Base-by-base conservation (phyloP, 768 basidiomycete species). In the Pholiota microspora region DNA sequence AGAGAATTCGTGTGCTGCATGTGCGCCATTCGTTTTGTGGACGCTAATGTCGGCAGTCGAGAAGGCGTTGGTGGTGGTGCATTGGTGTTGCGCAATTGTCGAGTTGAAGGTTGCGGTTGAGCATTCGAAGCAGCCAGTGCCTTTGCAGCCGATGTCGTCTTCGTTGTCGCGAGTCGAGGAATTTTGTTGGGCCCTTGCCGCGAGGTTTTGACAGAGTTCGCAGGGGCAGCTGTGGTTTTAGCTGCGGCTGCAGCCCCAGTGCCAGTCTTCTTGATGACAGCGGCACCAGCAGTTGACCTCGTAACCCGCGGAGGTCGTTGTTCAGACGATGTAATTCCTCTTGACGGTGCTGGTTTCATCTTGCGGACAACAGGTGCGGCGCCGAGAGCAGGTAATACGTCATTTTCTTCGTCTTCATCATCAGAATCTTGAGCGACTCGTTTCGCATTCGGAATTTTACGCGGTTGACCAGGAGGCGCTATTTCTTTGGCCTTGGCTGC, bases 371-470 rank as follows among this genome's bases (percentile, higher is more conserved):
- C 72, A 2, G 83, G 82, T 7, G 76, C 80, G 18, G 74, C 67
- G 29, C 77, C 80, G 15, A 91, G 73, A 6, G 84, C 79, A 28
- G 88, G 89, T 7, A 90, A 73, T 2, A 82, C 76, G 61, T 89
- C 86, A 36, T 80, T 78, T 21, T 73, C 76, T 57, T 82, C 85
- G 34, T 80, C 84, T 38, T 89, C 87, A 47, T 84, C 82, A 45
- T 86, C 87, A 2, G 85, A 85, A 57, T 88, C 88, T 49, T 80
- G 76, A 1, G 84, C 83, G 13, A 74, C 65, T 53, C 89, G 84
- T 71, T 94, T 92, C 44, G 84, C 77, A 51, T 83, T 79, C 0
- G 94, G 94, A 0, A 93, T 94, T 75, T 96, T 97, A 60, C 86
- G 85, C 27, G 89, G 92, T 66, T 92, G 92, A 16, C 87, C 89